Conservation (phyloP, 345 rosid species). For the Eucalyptus urophylla region DNA sequence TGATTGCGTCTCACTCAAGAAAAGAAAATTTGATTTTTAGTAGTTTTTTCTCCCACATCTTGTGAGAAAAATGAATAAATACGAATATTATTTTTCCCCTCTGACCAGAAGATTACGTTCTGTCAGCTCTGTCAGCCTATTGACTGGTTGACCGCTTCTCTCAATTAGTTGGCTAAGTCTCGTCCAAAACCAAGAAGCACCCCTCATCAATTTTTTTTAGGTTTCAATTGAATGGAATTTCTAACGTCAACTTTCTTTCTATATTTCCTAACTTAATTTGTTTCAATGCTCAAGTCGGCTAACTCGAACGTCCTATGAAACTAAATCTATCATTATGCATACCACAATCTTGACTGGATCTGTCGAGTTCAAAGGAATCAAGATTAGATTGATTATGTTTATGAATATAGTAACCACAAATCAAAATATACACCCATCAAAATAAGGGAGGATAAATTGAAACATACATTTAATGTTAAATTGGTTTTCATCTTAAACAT, state of each 20-base stretch:
- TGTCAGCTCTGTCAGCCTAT: neutral
- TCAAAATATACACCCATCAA: neutral
- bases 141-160: neutral
- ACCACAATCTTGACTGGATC: neutral
- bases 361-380: fast-evolving
- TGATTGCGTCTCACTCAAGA: neutral
- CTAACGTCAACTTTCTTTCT: neutral
- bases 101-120: neutral
- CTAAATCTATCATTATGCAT: neutral
- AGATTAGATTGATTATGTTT: neutral
- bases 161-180: neutral
- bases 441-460: neutral
- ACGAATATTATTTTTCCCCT: neutral
- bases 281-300: neutral
- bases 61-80: neutral
- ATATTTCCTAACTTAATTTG: neutral
- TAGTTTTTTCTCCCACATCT: neutral
- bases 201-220: neutral
- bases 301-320: neutral
- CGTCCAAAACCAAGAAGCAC: neutral
- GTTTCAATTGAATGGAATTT: neutral
- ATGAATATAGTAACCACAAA: neutral
- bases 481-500: neutral
- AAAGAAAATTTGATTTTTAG: neutral
- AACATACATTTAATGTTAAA: neutral